Evolutionary conservation across 257 asterid species (phyloP).

Genomic region (Cruciata laevipes): DNA sequence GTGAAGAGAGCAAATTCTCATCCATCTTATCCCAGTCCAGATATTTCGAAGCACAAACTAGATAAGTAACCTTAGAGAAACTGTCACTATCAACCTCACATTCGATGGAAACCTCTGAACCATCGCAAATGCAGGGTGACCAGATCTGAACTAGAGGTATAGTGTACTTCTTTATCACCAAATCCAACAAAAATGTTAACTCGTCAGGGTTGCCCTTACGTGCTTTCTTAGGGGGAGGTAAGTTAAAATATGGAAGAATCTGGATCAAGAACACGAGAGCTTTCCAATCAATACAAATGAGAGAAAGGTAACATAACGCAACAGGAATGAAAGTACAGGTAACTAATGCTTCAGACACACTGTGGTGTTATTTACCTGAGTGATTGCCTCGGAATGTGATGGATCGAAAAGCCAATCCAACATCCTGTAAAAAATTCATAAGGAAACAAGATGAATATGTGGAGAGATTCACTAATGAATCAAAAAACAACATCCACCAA

Average conservation of each 20-base stretch:
- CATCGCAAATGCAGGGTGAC: background rate
- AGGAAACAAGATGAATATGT: background rate
- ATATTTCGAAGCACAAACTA: background rate
- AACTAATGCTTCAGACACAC: background rate
- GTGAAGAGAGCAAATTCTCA: background rate
- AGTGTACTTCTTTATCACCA: background rate
- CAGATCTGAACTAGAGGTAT: slow-evolving; percentile 7
- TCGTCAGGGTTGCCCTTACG: background rate
- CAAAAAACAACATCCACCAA: background rate
- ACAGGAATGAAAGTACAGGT: background rate
- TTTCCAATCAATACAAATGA: background rate
- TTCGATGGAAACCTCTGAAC: background rate
- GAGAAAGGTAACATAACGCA: background rate
- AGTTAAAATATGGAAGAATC: background rate
- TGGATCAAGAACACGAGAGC: background rate
- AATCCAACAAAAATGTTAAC: background rate
- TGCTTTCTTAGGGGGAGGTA: background rate
- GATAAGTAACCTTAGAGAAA: background rate
- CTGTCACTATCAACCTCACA: background rate
- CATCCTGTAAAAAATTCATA: background rate
- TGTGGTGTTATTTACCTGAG: background rate
- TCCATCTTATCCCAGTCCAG: background rate
- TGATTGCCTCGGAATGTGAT: background rate
- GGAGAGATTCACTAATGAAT: background rate
- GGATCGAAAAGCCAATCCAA: background rate